Conservation (phyloP, 208 protist species). For the Hexamita inflata region DNA sequence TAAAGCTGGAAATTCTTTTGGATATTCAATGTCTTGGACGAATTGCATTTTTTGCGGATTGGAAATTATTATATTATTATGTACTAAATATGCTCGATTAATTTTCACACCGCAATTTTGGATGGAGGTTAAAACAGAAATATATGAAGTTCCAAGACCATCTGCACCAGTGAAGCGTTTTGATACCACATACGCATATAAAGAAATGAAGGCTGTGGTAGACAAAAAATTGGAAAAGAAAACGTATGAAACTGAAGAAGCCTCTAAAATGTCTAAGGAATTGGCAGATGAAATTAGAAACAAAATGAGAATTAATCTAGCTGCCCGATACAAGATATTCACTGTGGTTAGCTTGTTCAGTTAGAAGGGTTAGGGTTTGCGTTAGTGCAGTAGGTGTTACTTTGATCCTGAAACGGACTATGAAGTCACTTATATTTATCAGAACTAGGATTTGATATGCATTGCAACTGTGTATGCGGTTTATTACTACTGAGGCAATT, state of each 20-base stretch:
- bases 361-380: slow-evolving; percentile 11
- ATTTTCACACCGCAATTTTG: too few relatives aligned
- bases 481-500: slow-evolving; percentile 16
- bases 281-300: slow-evolving; percentile 6
- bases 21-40: too few relatives aligned
- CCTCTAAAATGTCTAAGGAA: slow-evolving; percentile 17
- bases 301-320: neutral
- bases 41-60: too few relatives aligned
- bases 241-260: slow-evolving; percentile 18
- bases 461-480: slow-evolving; percentile 7
- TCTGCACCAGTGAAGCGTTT: slow-evolving; percentile 7
- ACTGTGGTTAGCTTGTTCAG: neutral
- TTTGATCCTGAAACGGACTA: neutral
- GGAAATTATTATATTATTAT: too few relatives aligned
- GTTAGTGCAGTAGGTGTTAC: neutral
- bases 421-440: neutral
- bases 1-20: too few relatives aligned
- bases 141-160: neutral
- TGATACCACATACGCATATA: neutral
- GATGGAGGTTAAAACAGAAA: slow-evolving; percentile 7
- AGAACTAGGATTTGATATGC: slow-evolving; percentile 2
- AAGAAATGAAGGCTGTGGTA: neutral
- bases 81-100: too few relatives aligned
- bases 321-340: slow-evolving; percentile 14
- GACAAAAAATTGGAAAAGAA: neutral